Evolutionary conservation across 2,329 filamentous ascomycete genomes (phyloP), one percentile per base, ranked within the genome.

Genomic region (Xylaria multiplex): DNA sequence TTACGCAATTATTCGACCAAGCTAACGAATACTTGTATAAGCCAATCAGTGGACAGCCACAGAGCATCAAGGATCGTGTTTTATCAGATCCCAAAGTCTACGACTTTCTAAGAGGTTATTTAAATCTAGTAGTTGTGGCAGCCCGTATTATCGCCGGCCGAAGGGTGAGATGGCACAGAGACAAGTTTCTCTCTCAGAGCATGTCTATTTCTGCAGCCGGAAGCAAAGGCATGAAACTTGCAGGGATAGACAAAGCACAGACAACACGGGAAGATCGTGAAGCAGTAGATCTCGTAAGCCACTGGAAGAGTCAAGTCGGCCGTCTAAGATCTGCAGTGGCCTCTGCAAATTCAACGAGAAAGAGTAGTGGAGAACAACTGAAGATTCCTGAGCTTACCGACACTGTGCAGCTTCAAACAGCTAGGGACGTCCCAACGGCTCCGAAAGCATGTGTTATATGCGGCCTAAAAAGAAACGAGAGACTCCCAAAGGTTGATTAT

Each of bases 141-240:
- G 92, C 88, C n/a, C 91, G 90, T 50, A 86, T 97, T 56, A 89
- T 97, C 64, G 91, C 92, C 1, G 95, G 94, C 11, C 90, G 95
- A 64, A 93, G 92, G 74, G 82, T 91, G 58, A 90, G 95, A 63
- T 98, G 95, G 95, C 95, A 97, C 77, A 88, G 95, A 60, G 95
- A 98, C 79, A 90, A 88, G 68, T 89, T 93, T 68, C 83, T 98
- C 13, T 88, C 92, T 1, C 93, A 97, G 78, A 90, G 90, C 74
- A 97, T 97, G 92, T 89, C 91, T 63, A 97, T 98, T 67, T 92
- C 93, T 0, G 88, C 89, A 16, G 86, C 90, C 2, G 90, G 89
- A 2, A 87, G 89, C 59, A 93, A 92, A 72, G 90, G 95, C 3
- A 97, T 98, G 95, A 98, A 97, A 79, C 86, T 98, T 22, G 88